These are phyloP conservation scores for Phialophora verrucosa DNA, from an alignment of 2,329 filamentous ascomycete species.

Conservation along the genomic window DNA sequence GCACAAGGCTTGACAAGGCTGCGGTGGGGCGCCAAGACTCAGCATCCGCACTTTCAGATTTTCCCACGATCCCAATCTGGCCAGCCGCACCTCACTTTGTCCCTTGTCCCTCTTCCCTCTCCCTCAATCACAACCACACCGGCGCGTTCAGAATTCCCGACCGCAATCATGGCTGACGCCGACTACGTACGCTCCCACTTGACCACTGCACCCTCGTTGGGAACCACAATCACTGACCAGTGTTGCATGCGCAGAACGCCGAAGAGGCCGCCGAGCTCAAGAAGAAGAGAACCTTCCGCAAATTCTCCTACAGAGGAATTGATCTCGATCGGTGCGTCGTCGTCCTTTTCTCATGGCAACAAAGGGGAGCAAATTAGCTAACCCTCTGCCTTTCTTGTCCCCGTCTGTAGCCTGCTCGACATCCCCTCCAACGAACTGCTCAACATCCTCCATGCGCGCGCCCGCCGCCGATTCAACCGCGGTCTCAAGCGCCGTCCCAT, in stretches of 20 bases:
- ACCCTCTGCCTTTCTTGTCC: conserved; percentile 18
- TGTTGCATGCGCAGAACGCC: conserved; percentile 71
- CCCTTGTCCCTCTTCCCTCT: conserved; percentile 54
- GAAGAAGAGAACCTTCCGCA: conserved; percentile 99
- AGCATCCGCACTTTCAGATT: conserved; percentile 5
- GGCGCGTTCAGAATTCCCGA: conserved; percentile 51
- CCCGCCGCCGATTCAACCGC: conserved; percentile 98
- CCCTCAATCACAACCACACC: conserved; percentile 52
- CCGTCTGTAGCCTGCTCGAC: conserved; percentile 81
- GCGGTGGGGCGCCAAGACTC: conserved; percentile 8
- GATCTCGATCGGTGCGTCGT: conserved; percentile 95
- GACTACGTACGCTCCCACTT: conserved; percentile 74
- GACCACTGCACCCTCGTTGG: neutral
- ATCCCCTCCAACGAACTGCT: conserved; percentile 98
- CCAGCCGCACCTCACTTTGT: conserved; percentile 23
- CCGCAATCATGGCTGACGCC: conserved; percentile 81
- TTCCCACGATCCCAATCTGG: conserved; percentile 12
- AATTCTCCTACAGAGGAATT: conserved; percentile 99
- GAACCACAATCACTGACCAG: conserved; percentile 29
- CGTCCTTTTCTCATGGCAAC: conserved; percentile 10
- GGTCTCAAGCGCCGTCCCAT: conserved; percentile 99
- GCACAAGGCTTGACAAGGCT: conserved; percentile 3
- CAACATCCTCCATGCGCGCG: conserved; percentile 98
- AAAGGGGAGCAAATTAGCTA: conserved; percentile 39
- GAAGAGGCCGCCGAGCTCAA: conserved; percentile 99